Evolutionary conservation across 148 eudicot genomes (phyloP), one percentile per base, ranked within the genome.

Genomic region (Rhododendron ovatum): DNA sequence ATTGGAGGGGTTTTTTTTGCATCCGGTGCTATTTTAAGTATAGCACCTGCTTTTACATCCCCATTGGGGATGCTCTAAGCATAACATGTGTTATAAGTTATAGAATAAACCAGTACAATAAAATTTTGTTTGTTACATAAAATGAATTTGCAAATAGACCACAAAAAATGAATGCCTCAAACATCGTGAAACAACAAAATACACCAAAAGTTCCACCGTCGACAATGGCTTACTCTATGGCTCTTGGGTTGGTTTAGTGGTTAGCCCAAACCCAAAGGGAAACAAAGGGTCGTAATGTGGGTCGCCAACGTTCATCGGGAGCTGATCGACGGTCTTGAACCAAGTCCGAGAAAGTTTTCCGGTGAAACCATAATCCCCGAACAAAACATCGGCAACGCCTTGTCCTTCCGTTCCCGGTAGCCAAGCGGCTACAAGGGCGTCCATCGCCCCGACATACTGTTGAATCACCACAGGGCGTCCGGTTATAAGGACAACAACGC

Each of bases 261-360:
- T 82, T 37, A 93, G 95, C 6, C 95, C 95, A 76, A 85, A 89
- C 17, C 93, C 95, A 61, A 93, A 91, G 24, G 91, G 90, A 78
- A 87, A 93, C 26, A 93, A 77, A 1, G 95, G 95, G 59, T 93
- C 91, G 74, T 93, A 93, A 82, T 90, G 90, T 37, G 77, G 37
- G 76, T 93, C 92, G 12, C 93, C 95, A 37, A 91, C 89, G 53
- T 91, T 93, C 95, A 93, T 93, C 2, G 95, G 95, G n/a, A 93
- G 90, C 84, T 93, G 95, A 85, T 90, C 92, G 73, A 88, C 92
- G 35, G 82, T 90, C 88, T 89, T 93, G 84, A 93, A 91, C 95
- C 95, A 93, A 14, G 92, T 91, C 7, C 53, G 61, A 0, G 95
- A 81, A 51, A 93, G 91, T 89, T 90, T 93, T 39, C 95, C 95